Conservation (phyloP, 306 rosid species). For the Prunus padus region DNA sequence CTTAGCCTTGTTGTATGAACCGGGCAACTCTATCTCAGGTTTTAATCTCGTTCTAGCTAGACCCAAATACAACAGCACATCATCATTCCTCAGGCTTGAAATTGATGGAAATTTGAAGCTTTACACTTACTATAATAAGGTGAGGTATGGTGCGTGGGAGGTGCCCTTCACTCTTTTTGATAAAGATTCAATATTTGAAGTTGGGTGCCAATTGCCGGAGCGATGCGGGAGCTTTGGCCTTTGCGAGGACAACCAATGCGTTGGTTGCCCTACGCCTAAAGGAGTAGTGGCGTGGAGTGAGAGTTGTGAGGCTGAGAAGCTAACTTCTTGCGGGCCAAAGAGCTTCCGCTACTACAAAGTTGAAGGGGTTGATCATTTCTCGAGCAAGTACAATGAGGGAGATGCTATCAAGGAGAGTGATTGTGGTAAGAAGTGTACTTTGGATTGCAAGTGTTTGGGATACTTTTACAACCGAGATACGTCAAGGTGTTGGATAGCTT, state of each 20-base stretch:
- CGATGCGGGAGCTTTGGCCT: slow-evolving; percentile 31
- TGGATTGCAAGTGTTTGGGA: slow-evolving; percentile 59
- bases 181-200: slow-evolving; percentile 26
- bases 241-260: slow-evolving; percentile 42
- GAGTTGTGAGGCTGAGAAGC: slow-evolving; percentile 32
- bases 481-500: slow-evolving; percentile 66
- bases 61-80: slow-evolving; percentile 62
- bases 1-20: slow-evolving; percentile 27
- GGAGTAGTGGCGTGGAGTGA: slow-evolving; percentile 37
- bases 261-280: slow-evolving; percentile 29
- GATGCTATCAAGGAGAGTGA: slow-evolving; percentile 31
- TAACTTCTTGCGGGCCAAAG: slow-evolving; percentile 39
- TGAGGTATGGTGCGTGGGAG: slow-evolving; percentile 51
- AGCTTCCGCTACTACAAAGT: slow-evolving; percentile 56
- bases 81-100: slow-evolving; percentile 62
- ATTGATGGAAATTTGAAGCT: slow-evolving; percentile 65
- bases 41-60: slow-evolving; percentile 29
- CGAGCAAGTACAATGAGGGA: slow-evolving; percentile 50
- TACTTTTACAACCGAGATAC: slow-evolving; percentile 52
- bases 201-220: slow-evolving; percentile 28
- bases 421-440: slow-evolving; percentile 51
- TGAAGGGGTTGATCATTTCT: slow-evolving; percentile 68
- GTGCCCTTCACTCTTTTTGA: slow-evolving; percentile 53
- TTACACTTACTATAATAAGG: slow-evolving; percentile 49
- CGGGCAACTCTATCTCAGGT: slow-evolving; percentile 15